Base-by-base conservation (phyloP, 1,284 basidiomycete genomes). In the Trichosporon sp. region DNA sequence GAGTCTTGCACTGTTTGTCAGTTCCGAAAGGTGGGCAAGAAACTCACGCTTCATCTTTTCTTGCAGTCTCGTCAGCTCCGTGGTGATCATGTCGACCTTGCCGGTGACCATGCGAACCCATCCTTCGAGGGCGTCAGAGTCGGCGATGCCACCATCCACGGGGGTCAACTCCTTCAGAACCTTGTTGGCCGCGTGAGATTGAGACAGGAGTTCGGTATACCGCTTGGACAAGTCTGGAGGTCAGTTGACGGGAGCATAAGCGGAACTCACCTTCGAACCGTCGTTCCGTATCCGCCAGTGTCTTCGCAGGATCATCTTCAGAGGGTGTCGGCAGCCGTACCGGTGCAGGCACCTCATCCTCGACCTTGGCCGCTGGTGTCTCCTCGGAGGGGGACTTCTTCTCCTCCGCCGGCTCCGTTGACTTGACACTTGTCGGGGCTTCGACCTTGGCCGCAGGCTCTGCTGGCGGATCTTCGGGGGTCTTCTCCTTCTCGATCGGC, bases 161-260 rank as follows among this genome's bases (percentile, higher is more conserved):
- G 92, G 90, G 0, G 92, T 92, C 4, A 91, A 80, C 72, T 92
- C 91, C n/a, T 85, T 87, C 63, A 96, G 81, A 2, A 93, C 83
- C 37, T 85, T 83, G 78, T 94, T 91, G n/a, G 89, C 90, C 5
- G 89, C 89, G 26, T 80, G 71, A 1, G 76, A 72, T 63, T 80
- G 79, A 2, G 73, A 70, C 10, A 78, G 69, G 7, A 81, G 74
- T 7, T 74, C 72, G 6, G 78, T 77, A 68, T 79, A 78, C 19
- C 77, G 77, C 43, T 73, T 63, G 4, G 78, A 80, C 7, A 80
- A 74, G 31, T 82, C 81, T 81, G 66, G 5, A 14, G 11, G 64
- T 68, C 54, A 68, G 61, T n/a, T 37, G 1, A n/a, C 21, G 12
- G 38, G 63, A 10, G 16, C 10, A 21, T n/a, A 7, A 21, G n/a